Percentiles rank a stretch among this genome's conserved stretches.
phyloP scores from a whole-genome alignment of 768 basidiomycete species.

The Tylopilus vinaceipallidus region DNA sequence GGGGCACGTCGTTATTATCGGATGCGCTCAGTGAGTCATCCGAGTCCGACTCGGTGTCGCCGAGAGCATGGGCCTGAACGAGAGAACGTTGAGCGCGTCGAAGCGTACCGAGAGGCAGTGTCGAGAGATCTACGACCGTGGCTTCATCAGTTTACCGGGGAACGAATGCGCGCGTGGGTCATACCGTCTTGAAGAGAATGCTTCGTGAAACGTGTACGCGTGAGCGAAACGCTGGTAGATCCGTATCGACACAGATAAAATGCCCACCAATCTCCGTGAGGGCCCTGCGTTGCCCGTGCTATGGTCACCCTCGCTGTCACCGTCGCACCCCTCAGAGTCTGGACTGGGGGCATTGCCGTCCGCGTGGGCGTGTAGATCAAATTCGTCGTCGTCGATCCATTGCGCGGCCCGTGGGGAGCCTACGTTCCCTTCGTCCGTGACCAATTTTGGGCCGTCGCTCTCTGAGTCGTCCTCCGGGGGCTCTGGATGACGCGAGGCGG shows the following conservation, averaged over 20 bases:
- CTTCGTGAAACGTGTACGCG: constrained; percentile 8
- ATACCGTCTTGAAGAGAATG: constrained; percentile 30
- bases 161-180: not conserved
- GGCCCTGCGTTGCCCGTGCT: constrained; percentile 2
- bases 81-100: constrained; percentile 63
- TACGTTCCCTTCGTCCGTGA: not conserved
- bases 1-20: constrained; percentile 12
- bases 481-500: too few species aligned
- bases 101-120: constrained; percentile 61
- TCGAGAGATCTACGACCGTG: constrained; percentile 47
- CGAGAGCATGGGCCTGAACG: constrained; percentile 38
- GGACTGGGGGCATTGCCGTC: constrained; percentile 4
- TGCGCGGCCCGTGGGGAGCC: constrained; percentile 60
- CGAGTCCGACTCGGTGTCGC: constrained; percentile 38
- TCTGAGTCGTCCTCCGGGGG: too few species aligned
- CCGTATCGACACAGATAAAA: not conserved
- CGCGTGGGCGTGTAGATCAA: constrained; percentile 23
- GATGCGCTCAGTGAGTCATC: constrained; percentile 22
- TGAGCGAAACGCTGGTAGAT: not conserved
- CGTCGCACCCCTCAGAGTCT: constrained; percentile 17
- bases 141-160: constrained; percentile 8
- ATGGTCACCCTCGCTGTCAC: not conserved
- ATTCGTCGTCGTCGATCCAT: constrained; percentile 54
- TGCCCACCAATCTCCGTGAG: constrained; percentile 18
- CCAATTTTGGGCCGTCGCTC: too few species aligned